Percentiles rank a stretch among this genome's conserved stretches.
These are phyloP conservation scores for Raphidocelis subcapitata DNA, from an alignment of 139 green algal species.

Conservation along the genomic window DNA sequence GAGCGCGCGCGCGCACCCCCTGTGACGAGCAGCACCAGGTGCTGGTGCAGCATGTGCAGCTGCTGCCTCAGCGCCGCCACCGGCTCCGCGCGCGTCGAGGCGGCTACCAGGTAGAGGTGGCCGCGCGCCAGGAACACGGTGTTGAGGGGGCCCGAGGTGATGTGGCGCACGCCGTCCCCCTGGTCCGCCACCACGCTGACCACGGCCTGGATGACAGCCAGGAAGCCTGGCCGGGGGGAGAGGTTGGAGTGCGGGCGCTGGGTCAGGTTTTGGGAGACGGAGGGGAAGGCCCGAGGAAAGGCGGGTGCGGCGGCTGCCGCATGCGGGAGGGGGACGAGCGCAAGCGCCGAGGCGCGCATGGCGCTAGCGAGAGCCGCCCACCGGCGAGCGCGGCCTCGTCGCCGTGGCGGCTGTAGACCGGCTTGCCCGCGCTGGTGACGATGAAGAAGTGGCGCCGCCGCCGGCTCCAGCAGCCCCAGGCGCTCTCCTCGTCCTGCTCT, in stretches of 20 bases:
- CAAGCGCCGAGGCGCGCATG: no score
- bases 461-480: constrained; percentile 27
- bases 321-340: no score
- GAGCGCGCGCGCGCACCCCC: constrained; percentile 24
- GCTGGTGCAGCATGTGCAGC: constrained; percentile 61
- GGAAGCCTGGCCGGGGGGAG: constrained; percentile 45
- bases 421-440: constrained; percentile 74
- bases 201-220: constrained; percentile 61
- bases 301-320: no score
- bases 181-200: constrained; percentile 52
- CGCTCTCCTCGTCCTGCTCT: constrained; percentile 4
- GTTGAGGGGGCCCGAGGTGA: constrained; percentile 54
- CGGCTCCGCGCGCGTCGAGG: constrained; percentile 53
- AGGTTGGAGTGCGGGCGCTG: not conserved
- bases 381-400: constrained; percentile 65
- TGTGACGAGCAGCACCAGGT: constrained; percentile 51
- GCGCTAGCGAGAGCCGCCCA: not conserved
- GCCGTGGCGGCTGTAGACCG: constrained; percentile 69
- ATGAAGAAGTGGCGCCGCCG: constrained; percentile 72
- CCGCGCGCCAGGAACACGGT: constrained; percentile 66
- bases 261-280: no score
- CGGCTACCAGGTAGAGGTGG: constrained; percentile 66
- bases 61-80: constrained; percentile 45
- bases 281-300: no score
- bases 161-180: constrained; percentile 18